These are phyloP conservation scores for Colletotrichum chlorophyti DNA, from an alignment of 2,329 filamentous ascomycete species.

Conservation along the genomic window DNA sequence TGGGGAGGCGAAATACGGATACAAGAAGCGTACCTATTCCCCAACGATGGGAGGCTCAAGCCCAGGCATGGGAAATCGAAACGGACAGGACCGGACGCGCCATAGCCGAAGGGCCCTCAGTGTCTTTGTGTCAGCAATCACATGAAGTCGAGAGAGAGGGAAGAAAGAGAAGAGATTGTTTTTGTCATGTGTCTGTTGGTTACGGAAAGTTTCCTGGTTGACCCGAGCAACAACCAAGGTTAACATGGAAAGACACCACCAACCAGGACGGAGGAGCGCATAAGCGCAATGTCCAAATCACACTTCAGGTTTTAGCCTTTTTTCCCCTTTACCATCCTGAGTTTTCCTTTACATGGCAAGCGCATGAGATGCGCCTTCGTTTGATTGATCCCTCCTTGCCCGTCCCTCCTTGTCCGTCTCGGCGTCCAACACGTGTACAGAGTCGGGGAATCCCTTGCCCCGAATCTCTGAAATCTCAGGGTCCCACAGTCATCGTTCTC, in stretches of 20 bases:
- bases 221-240: too few species aligned
- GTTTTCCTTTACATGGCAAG: too few species aligned
- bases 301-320: too few species aligned
- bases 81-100: background rate
- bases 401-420: too few species aligned
- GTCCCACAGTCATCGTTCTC: too few species aligned
- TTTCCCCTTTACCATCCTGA: background rate
- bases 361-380: background rate
- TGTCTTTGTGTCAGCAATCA: slow-evolving; percentile 10
- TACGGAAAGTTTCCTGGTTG: background rate
- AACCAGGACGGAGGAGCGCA: too few species aligned
- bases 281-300: too few species aligned
- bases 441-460: background rate
- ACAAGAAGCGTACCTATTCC: background rate
- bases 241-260: too few species aligned
- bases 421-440: slow-evolving; percentile 15
- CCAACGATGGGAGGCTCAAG: background rate
- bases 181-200: too few species aligned
- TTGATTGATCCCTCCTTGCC: background rate
- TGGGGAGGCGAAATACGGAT: background rate
- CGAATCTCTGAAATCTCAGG: too few species aligned
- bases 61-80: background rate
- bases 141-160: background rate
- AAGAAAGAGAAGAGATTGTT: background rate
- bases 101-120: too few species aligned